phyloP scores from a whole-genome alignment of 352 stramenopile species.

The Phytophthora sansomeana region DNA sequence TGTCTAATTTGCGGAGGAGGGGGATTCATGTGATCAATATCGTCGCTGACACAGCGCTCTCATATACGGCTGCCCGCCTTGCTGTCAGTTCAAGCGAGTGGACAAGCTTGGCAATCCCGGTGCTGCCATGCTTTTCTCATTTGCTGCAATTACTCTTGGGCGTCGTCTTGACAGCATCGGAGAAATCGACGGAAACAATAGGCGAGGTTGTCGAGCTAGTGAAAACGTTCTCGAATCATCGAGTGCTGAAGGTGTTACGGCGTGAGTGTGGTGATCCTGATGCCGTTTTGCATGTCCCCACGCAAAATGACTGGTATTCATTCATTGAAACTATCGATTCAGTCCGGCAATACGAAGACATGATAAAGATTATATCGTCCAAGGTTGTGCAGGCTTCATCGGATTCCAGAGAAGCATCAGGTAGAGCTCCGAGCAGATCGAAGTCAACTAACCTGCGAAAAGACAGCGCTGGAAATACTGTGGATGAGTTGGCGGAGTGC shows the following conservation, averaged over 20 bases:
- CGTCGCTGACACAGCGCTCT: constrained; percentile 60
- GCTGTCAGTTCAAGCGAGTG: constrained; percentile 47
- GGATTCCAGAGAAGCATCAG: constrained; percentile 8
- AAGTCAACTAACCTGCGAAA: constrained; percentile 38
- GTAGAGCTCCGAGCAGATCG: background rate
- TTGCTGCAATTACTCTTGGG: constrained; percentile 63
- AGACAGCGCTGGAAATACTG: constrained; percentile 51
- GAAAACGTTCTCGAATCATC: constrained; percentile 65
- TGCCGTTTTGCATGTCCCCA: constrained; percentile 56
- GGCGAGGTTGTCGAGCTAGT: constrained; percentile 76
- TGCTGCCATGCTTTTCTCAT: constrained; percentile 69
- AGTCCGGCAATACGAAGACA: constrained; percentile 81
- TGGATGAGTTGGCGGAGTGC: constrained; percentile 57
- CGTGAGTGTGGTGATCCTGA: constrained; percentile 75
- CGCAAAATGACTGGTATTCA: constrained; percentile 66
- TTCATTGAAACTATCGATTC: constrained; percentile 87
- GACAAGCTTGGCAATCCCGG: constrained; percentile 55
- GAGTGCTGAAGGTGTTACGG: constrained; percentile 62
- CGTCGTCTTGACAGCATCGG: constrained; percentile 62
- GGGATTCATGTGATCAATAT: constrained; percentile 78
- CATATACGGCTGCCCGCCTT: constrained; percentile 51
- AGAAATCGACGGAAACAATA: constrained; percentile 61
- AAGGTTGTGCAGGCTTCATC: constrained; percentile 55
- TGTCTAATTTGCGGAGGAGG: constrained; percentile 52
- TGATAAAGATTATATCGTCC: constrained; percentile 84